Conservation (phyloP, 306 rosid species). For the Sindora glabra region DNA sequence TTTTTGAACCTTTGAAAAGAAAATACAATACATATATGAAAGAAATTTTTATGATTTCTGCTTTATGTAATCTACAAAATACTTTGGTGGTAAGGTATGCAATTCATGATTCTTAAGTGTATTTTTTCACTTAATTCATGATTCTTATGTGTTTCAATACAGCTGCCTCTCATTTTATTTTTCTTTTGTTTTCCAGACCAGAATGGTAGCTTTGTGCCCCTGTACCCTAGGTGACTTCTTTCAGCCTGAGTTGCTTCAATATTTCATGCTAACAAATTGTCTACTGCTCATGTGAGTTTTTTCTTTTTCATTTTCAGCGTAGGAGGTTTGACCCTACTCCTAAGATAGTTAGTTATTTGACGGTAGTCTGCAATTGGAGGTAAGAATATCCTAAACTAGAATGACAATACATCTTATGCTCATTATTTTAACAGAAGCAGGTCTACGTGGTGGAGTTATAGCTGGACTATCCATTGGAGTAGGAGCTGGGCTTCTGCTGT, state of each 20-base stretch:
- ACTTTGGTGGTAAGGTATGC: too few relatives aligned
- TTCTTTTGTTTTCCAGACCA: slow-evolving; percentile 40
- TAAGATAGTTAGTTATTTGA: slow-evolving; percentile 16
- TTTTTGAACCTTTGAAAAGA: too few relatives aligned
- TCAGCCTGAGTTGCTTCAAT: background rate
- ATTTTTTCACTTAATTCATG: too few relatives aligned
- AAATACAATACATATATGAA: background rate
- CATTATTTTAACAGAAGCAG: slow-evolving; percentile 36
- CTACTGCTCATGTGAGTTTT: background rate
- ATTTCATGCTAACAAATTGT: background rate
- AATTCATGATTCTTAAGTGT: too few relatives aligned
- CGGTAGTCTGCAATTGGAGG: slow-evolving; percentile 36
- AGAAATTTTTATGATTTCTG: background rate
- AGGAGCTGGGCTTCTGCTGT: slow-evolving; percentile 37
- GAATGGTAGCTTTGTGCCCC: slow-evolving; percentile 35
- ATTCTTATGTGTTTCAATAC: background rate
- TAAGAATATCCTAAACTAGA: slow-evolving; percentile 6
- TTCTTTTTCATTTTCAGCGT: slow-evolving; percentile 47
- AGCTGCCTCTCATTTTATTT: background rate
- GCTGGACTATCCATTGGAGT: slow-evolving; percentile 55
- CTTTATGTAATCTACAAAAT: too few relatives aligned
- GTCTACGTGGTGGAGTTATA: slow-evolving; percentile 34
- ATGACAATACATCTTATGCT: background rate
- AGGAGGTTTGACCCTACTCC: slow-evolving; percentile 29
- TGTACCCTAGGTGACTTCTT: slow-evolving; percentile 40